A percentile compares a stretch with the other conserved stretches of the same genome.
phyloP scores from a whole-genome alignment of 2,329 filamentous ascomycete genomes.

The Xylaria sp. region DNA sequence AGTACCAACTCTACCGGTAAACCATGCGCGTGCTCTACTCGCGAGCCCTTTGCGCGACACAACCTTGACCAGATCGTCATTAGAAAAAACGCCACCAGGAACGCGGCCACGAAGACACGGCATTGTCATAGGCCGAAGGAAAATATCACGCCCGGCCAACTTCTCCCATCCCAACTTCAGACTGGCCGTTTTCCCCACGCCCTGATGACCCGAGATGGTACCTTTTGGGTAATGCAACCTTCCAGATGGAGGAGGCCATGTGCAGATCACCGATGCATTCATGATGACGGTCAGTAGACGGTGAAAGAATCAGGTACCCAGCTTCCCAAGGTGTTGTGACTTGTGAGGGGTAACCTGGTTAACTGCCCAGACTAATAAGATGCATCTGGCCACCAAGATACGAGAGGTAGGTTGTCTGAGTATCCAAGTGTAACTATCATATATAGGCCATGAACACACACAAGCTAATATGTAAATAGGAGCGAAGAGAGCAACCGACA shows the following conservation, averaged over 20 bases:
- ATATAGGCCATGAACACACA: background rate
- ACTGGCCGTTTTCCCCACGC: background rate
- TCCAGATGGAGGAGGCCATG: constrained; percentile 32
- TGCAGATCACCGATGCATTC: constrained; percentile 29
- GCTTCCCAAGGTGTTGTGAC: constrained; percentile 23
- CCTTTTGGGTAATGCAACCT: constrained; percentile 33
- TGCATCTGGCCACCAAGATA: background rate
- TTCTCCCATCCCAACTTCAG: constrained; percentile 16
- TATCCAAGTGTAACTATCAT: background rate
- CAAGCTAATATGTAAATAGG: background rate
- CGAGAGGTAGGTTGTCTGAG: constrained; percentile 2
- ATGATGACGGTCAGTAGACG: constrained; percentile 23
- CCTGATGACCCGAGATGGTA: constrained; percentile 30
- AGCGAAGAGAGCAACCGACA: background rate
- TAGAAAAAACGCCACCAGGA: constrained; percentile 20
- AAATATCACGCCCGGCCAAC: constrained; percentile 19
- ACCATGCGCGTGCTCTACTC: constrained; percentile 27
- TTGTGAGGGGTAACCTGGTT: constrained; percentile 28
- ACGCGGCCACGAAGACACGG: constrained; percentile 9
- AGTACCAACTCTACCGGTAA: background rate
- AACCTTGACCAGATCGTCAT: constrained; percentile 22
- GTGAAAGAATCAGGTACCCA: constrained; percentile 18
- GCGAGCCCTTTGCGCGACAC: constrained; percentile 25
- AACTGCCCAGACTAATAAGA: background rate
- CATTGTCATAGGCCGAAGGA: constrained; percentile 20